Evolutionary conservation across 345 rosid genomes (phyloP), one percentile per base, ranked within the genome.

Genomic region (Gossypium anomalum): DNA sequence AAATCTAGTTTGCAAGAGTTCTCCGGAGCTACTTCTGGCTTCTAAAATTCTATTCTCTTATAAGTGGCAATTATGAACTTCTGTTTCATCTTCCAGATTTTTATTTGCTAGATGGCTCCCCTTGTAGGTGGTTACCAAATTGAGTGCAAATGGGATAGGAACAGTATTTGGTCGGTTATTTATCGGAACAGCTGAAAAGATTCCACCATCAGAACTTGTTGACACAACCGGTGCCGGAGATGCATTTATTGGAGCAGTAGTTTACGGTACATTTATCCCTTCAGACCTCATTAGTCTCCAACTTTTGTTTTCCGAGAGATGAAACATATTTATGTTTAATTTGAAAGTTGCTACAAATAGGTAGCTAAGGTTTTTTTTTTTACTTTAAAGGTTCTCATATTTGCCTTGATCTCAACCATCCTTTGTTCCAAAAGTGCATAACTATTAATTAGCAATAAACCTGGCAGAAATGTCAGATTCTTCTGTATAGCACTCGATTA

Each of bases 171-270:
- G 97, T 67, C 87, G 91, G 76, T 77, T 92, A 71, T 52, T 79
- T 76, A 29, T 89, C 43, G 91, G 92, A 56, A 92, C 94, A 58
- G 93, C 95, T 48, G 97, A 92, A 84, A 90, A 80, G 79, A 84
- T 94, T 79, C 97, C 89, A 16, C 87, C 90, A 25, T 77, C 83
- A 9, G 89, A 94, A 76, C 85, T 90, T 70, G 60, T 90, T 49
- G 97, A 94, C 76, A 90, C 97, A 63, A 94, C 97, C 2, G 97
- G 98, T 45, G 98, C 97, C 0, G 97, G 97, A 19, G 97, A 94
- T 84, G 93, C 98, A 10, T 94, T 94, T 73, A 86, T 86, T 25
- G 93, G 97, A 76, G 93, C 92, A 63, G 49, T 88, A 63, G 84
- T 92, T 57, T 94, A 87, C 44, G 91, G 97, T 91, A 84, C 48